Evolutionary conservation across 2,329 filamentous ascomycete species (phyloP).

Genomic region (Sporothrix globosa): DNA sequence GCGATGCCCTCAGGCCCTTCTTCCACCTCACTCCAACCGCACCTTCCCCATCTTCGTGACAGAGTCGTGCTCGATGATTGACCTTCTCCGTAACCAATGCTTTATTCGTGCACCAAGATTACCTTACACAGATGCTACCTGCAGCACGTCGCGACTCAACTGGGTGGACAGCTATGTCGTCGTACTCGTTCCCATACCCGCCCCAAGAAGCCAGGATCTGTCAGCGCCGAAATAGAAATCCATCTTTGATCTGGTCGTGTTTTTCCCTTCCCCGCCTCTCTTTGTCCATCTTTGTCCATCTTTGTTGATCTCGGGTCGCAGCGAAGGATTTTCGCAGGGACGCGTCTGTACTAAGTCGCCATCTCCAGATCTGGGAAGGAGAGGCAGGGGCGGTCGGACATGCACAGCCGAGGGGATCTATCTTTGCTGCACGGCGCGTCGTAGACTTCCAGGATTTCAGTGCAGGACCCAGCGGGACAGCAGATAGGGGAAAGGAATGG

Average conservation of each 20-base stretch:
- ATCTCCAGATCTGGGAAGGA: background rate
- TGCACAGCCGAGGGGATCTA: background rate
- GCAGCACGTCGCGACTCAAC: conserved; percentile 18
- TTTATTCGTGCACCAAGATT: background rate
- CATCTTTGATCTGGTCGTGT: background rate
- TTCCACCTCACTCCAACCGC: background rate
- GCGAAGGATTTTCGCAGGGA: conserved; percentile 22
- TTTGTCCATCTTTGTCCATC: conserved; percentile 15
- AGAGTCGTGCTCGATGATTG: conserved; percentile 1
- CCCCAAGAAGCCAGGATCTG: conserved; percentile 5
- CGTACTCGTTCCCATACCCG: background rate
- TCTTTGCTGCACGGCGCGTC: background rate
- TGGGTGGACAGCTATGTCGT: background rate
- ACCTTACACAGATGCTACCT: background rate
- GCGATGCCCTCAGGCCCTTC: conserved; percentile 6
- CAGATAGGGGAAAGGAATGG: background rate
- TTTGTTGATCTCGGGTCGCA: conserved; percentile 18
- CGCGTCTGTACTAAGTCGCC: conserved; percentile 9
- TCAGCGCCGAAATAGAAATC: conserved; percentile 22
- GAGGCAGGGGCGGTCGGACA: background rate
- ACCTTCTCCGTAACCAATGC: conserved; percentile 10
- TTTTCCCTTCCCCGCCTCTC: background rate
- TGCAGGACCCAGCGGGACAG: background rate
- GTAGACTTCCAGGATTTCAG: background rate
- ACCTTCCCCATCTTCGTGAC: background rate